Evolutionary conservation across 345 rosid species (phyloP), one percentile per base, ranked within the genome.

Genomic region (Brassica juncea): DNA sequence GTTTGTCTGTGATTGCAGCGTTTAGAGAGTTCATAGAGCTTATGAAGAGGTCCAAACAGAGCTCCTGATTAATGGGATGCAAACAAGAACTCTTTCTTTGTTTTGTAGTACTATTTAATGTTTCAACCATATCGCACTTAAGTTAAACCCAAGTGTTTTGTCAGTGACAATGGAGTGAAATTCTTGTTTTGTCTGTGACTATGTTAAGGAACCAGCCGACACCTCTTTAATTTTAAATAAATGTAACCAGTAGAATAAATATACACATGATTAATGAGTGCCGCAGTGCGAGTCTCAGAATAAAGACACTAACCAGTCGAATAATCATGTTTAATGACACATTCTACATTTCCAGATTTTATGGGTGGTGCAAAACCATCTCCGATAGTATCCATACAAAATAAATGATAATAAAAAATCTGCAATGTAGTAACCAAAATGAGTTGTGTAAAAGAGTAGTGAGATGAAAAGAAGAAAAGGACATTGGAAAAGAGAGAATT

Each of bases 1-100:
- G 23, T 12, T 64, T 39, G 8, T 8, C 37, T 39, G 34, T 68
- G 72, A n/a, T 34, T 66, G 37, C 91, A 89, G 93, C 84, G 65
- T 89, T 89, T 76, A 71, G 60, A 67, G 88, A 87, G 63, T 87
- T 89, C 66, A 55, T 88, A 62, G 85, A 89, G 84, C 91, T 86
- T 66, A 87, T 89, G 89, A 82, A 81, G 83, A 84, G 81, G 39
- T 71, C 78, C 25, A 75, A 75, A 35, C 71, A 75, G 42, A 75
- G 78, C 72, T 54, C 72, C 72, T 66, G 30, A 75, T 66, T 55
- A 66, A 66, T 35, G 71, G 25, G 66, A 71, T 64, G 49, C 5
- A 64, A 9, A 25, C 27, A 15, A 34, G 30, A 11, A 59, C 30
- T 4, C 15, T 59, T 25, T 35, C 59, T 71, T 60, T 77, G 66